These are phyloP conservation scores for Syzygium oleosum DNA, from an alignment of 345 rosid species.

Conservation along the genomic window DNA sequence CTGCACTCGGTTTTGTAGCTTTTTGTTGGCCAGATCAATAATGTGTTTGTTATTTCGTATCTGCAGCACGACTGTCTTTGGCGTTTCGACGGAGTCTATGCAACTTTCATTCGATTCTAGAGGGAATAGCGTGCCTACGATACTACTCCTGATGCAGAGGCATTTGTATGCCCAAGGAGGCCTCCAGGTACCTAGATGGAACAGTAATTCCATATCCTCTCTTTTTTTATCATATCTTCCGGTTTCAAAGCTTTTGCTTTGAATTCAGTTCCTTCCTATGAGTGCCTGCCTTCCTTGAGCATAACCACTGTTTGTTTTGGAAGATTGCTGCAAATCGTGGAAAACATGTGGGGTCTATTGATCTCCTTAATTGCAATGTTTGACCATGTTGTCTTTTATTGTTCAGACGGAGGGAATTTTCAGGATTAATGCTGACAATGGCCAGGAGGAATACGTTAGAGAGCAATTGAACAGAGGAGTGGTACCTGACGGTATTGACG, in stretches of 20 bases:
- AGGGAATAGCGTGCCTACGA: conserved; percentile 92
- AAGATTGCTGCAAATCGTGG: not conserved
- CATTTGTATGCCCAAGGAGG: conserved; percentile 80
- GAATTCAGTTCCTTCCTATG: not conserved
- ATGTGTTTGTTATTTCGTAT: not conserved
- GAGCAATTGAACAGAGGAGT: conserved; percentile 81
- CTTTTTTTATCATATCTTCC: not conserved
- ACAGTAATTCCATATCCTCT: not conserved
- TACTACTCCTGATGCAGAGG: conserved; percentile 79
- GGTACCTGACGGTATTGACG: conserved; percentile 65
- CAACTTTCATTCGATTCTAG: conserved; percentile 88
- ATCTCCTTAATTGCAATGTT: not conserved
- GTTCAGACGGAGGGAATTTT: conserved; percentile 93
- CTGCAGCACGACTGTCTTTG: conserved; percentile 85
- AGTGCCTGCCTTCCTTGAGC: not conserved
- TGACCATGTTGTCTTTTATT: not conserved
- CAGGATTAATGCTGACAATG: conserved; percentile 84
- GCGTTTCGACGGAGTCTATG: conserved; percentile 97
- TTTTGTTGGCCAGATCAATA: not conserved
- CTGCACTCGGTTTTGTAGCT: not conserved
- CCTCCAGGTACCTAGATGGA: conserved; percentile 39
- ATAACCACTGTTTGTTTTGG: not conserved
- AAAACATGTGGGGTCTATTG: not conserved
- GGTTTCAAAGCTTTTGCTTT: not conserved
- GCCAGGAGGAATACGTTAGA: conserved; percentile 87